A percentile compares a stretch with the other conserved stretches of the same genome.
These are phyloP conservation scores for Kentomonas sorsogonicus DNA, from an alignment of 208 protist species.

Conservation along the genomic window DNA sequence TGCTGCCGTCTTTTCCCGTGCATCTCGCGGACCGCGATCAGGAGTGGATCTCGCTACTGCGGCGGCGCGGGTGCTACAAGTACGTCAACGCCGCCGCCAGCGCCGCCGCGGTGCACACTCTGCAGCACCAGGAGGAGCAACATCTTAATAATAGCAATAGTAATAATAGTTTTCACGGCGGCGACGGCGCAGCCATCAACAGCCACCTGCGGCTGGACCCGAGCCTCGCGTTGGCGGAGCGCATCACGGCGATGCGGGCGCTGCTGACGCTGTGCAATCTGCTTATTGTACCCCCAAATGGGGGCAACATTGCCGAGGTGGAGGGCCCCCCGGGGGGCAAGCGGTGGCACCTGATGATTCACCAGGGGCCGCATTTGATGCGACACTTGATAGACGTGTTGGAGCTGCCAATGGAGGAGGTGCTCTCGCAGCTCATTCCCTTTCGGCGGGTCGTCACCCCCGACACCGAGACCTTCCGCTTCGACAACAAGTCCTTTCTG, in stretches of 20 bases:
- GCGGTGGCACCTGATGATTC: constrained; percentile 72
- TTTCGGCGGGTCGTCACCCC: constrained; percentile 78
- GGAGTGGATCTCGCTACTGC: constrained; percentile 73
- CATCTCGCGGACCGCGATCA: constrained; percentile 60
- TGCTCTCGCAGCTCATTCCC: constrained; percentile 55
- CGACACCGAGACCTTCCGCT: constrained; percentile 78
- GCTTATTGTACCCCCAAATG: constrained; percentile 76
- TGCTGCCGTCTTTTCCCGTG: constrained; percentile 63
- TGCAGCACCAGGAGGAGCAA: no score
- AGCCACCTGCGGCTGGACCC: no score
- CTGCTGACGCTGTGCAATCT: constrained; percentile 72
- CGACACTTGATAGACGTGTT: constrained; percentile 72
- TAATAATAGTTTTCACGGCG: no score
- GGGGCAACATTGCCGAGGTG: constrained; percentile 76
- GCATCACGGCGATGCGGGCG: constrained; percentile 69
- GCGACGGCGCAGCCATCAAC: no score
- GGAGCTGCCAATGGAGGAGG: constrained; percentile 81
- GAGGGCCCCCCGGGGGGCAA: constrained; percentile 77
- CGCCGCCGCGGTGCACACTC: constrained; percentile 58
- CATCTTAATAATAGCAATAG: no score
- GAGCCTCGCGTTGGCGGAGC: no score
- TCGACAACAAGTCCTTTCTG: constrained; percentile 72
- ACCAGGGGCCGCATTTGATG: constrained; percentile 59
- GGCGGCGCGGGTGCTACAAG: constrained; percentile 60
- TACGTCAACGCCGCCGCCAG: constrained; percentile 66